phyloP scores from a whole-genome alignment of 805 yeast species.

The Yamadazyma insecticola region DNA sequence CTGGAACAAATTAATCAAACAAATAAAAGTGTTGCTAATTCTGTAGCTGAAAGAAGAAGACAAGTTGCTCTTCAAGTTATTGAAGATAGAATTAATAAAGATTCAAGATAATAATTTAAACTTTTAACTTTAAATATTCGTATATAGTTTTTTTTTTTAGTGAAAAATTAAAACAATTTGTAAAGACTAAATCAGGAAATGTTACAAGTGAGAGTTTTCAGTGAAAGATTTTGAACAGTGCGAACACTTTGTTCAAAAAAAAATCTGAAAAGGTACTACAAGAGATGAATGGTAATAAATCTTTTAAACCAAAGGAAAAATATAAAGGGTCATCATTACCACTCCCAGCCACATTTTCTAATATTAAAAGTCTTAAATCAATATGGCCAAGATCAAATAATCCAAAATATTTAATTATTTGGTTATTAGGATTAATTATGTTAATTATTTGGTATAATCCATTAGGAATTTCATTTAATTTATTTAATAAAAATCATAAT shows the following conservation, averaged over 20 bases:
- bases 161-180: too few relatives aligned
- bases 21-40: constrained; percentile 33
- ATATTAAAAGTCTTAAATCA: too few relatives aligned
- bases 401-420: constrained; percentile 3
- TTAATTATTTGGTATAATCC: constrained; percentile 20
- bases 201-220: too few relatives aligned
- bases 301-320: constrained; percentile 23
- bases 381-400: constrained; percentile 5
- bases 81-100: constrained; percentile 51
- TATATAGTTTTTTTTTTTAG: background rate
- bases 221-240: too few relatives aligned
- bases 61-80: constrained; percentile 72
- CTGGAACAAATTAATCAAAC: constrained; percentile 42
- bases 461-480: constrained; percentile 8
- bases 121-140: background rate
- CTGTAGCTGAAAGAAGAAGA: constrained; percentile 70
- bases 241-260: too few relatives aligned
- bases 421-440: constrained; percentile 12
- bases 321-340: constrained; percentile 20
- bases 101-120: background rate
- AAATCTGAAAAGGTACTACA: too few relatives aligned
- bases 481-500: constrained; percentile 2
- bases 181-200: too few relatives aligned
- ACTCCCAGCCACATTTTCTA: constrained; percentile 28
- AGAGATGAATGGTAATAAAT: constrained; percentile 5